phyloP scores from a whole-genome alignment of 805 yeast genomes.

The Sporopachydermia lactativora region DNA sequence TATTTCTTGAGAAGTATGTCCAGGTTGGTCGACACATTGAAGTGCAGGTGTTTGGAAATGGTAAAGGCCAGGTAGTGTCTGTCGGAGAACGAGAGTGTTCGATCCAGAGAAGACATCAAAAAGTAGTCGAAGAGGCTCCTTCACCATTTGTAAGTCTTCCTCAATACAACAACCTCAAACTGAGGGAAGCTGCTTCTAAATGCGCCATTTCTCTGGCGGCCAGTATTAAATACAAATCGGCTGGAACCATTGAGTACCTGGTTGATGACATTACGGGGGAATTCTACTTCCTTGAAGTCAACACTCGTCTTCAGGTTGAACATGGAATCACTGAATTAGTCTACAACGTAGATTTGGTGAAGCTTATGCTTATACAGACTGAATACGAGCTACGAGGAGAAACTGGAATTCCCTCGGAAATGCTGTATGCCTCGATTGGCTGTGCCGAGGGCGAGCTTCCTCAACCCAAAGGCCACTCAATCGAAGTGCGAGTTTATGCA shows the following conservation, averaged over 20 bases:
- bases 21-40: conserved; percentile 17
- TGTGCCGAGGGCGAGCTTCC: conserved; percentile 9
- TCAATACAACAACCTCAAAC: too few species aligned
- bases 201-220: conserved; percentile 14
- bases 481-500: conserved; percentile 18
- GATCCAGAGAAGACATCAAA: conserved; percentile 20
- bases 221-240: conserved; percentile 15
- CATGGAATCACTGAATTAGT: conserved; percentile 18
- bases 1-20: conserved; percentile 17
- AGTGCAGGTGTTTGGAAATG: conserved; percentile 18
- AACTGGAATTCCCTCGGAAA: conserved; percentile 7
- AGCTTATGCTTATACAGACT: conserved; percentile 17
- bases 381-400: conserved; percentile 13
- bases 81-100: conserved; percentile 20
- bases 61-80: conserved; percentile 15
- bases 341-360: conserved; percentile 15
- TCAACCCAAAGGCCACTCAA: conserved; percentile 16
- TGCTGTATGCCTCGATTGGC: conserved; percentile 5
- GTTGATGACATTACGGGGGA: conserved; percentile 16
- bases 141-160: conserved; percentile 17
- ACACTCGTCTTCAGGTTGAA: conserved; percentile 19
- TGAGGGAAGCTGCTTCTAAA: conserved; percentile 11
- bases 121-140: conserved; percentile 19
- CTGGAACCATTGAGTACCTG: conserved; percentile 19
- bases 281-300: conserved; percentile 17